Evolutionary conservation across 257 asterid species (phyloP), one percentile per base, ranked within the genome.

Genomic region (Fraxinus excelsior): DNA sequence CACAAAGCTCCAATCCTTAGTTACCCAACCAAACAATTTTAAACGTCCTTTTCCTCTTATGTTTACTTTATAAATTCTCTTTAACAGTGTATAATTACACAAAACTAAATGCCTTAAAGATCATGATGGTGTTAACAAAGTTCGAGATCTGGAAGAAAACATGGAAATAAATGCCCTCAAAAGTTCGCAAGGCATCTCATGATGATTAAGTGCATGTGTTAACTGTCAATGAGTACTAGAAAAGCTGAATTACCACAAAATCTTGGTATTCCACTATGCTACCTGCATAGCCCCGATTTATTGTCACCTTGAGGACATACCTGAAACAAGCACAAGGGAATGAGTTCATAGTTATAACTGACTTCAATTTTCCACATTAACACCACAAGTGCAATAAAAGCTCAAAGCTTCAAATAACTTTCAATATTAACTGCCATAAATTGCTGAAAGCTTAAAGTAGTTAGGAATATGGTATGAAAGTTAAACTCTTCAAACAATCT

Each of bases 201-300:
- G 75, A 78, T 75, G 75, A 68, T 64, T 26, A 71, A 9, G 11
- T 40, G 62, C 74, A 79, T 51, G 23, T 53, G 70, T 72, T 9
- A 38, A 46, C 35, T 72, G 74, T 71, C 66, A 51, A 75, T 51
- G 67, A 21, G 66, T 82, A 65, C 46, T 67, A 44, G 71, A 74
- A 80, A 76, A 67, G 82, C 79, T 53, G 67, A 31, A 71, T 49
- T 35, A 70, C 16, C 10, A 79, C 42, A 82, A 95, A 87, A 85
- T 95, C 98, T 84, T 95, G 98, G 85, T 87, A 93, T 79, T 95
- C 93, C 80, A 91, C 87, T 75, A 95, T 93, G 93, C 96, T 95
- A 70, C 98, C 98, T 72, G 91, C 98, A 82, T 95, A 93, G 78
- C 98, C 97, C 79, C 99, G 93, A 78, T 79, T 95, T 82, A 95